A percentile compares a stretch with the other conserved stretches of the same genome.
phyloP scores from a whole-genome alignment of 1,284 basidiomycete species.

The Cutaneotrichosporon sp. region DNA sequence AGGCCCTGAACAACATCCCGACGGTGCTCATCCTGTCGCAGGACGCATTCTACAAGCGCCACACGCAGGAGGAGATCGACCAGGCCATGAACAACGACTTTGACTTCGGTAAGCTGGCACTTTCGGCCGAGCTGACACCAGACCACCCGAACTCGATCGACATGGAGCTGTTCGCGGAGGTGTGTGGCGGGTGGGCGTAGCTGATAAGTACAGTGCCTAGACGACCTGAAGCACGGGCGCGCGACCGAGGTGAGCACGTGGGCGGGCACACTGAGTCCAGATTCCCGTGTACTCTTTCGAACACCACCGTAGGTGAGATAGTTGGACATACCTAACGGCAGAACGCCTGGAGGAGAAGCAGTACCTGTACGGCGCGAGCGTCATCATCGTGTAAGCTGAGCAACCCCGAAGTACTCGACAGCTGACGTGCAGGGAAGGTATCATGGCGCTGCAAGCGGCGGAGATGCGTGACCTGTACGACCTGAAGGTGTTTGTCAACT shows the following conservation, averaged over 20 bases:
- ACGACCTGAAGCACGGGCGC: constrained; percentile 66
- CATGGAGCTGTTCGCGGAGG: constrained; percentile 78
- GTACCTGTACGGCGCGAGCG: constrained; percentile 93
- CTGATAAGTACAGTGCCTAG: constrained; percentile 70
- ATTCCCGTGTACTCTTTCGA: constrained; percentile 94
- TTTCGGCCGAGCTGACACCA: constrained; percentile 19
- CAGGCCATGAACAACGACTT: constrained; percentile 81
- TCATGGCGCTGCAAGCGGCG: constrained; percentile 84
- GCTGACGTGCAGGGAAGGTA: constrained; percentile 65
- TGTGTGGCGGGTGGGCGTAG: constrained; percentile 39
- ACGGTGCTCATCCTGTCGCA: constrained; percentile 79
- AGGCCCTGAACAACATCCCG: constrained; percentile 76
- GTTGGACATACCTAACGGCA: constrained; percentile 26
- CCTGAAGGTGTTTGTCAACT: constrained; percentile 72
- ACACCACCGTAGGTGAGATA: constrained; percentile 63
- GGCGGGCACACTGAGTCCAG: constrained; percentile 31
- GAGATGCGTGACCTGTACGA: constrained; percentile 80
- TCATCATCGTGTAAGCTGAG: constrained; percentile 74
- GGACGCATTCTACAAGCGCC: constrained; percentile 91
- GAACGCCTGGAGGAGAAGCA: constrained; percentile 78
- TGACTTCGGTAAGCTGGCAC: constrained; percentile 63
- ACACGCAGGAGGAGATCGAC: constrained; percentile 73
- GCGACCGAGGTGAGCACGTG: too few species aligned
- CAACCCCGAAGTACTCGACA: neutral
- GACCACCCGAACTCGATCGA: constrained; percentile 94